A percentile compares a stretch with the other conserved stretches of the same genome.
These are phyloP conservation scores for Fomitopsis pulvina DNA, from an alignment of 768 basidiomycete species.

Conservation along the genomic window DNA sequence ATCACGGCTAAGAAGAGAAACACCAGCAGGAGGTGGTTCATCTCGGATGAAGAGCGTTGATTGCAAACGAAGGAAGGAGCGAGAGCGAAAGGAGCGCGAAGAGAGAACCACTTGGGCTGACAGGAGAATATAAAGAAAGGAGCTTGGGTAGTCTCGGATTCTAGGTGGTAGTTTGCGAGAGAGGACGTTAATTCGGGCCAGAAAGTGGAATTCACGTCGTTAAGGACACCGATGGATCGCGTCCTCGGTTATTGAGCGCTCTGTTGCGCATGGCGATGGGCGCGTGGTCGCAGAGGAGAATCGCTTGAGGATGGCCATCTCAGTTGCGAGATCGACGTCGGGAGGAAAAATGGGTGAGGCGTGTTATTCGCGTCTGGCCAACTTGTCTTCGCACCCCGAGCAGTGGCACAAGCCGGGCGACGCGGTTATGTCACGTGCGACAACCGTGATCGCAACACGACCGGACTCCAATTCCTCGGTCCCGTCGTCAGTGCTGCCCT, in stretches of 20 bases:
- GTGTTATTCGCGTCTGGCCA: too few relatives aligned
- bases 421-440: too few relatives aligned
- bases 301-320: not conserved
- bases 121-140: constrained; percentile 2
- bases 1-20: constrained; percentile 19
- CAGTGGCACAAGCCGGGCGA: too few relatives aligned
- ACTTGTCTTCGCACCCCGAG: too few relatives aligned
- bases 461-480: too few relatives aligned
- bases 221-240: constrained; percentile 1
- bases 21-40: constrained; percentile 21
- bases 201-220: not conserved
- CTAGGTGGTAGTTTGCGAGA: too few relatives aligned
- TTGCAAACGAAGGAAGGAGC: constrained; percentile 15
- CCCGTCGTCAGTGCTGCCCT: not conserved
- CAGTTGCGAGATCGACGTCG: not conserved
- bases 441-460: too few relatives aligned
- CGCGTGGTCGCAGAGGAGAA: not conserved
- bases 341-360: too few relatives aligned
- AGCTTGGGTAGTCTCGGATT: not conserved
- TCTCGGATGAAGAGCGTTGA: constrained; percentile 5
- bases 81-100: constrained; percentile 11
- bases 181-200: too few relatives aligned
- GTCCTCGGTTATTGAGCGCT: not conserved
- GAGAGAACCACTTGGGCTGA: constrained; percentile 4
- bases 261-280: not conserved